Percentiles rank a stretch among this genome's conserved stretches.
phyloP scores from a whole-genome alignment of 2,329 filamentous ascomycete species.

The Venturia oleaginea region DNA sequence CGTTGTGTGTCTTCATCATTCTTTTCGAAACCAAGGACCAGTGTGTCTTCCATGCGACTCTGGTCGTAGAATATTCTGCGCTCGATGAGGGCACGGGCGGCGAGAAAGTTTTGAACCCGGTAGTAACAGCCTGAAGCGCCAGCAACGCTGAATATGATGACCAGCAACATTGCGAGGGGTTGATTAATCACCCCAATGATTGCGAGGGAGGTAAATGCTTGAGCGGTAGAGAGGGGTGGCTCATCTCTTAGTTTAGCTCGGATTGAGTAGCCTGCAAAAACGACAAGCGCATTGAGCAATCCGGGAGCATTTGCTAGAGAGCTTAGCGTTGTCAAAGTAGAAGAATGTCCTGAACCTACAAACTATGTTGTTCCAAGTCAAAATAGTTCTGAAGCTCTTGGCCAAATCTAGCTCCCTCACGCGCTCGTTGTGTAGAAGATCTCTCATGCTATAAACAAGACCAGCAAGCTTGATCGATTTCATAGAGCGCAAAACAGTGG shows the following conservation, averaged over 20 bases:
- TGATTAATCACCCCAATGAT: not conserved
- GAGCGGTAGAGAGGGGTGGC: not conserved
- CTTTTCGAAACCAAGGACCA: not conserved
- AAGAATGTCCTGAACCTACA: not conserved
- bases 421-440: slow-evolving; percentile 6
- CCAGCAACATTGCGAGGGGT: not conserved
- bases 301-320: not conserved
- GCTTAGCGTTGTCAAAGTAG: not conserved
- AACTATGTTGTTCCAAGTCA: not conserved
- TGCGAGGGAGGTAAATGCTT: slow-evolving; percentile 9
- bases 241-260: not conserved
- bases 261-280: slow-evolving; percentile 9
- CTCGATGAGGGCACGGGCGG: not conserved
- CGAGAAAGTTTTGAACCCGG: slow-evolving; percentile 6
- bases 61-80: not conserved
- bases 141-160: not conserved
- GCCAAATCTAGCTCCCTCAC: slow-evolving; percentile 3
- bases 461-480: slow-evolving; percentile 9
- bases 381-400: not conserved
- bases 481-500: slow-evolving; percentile 6
- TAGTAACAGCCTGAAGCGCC: slow-evolving; percentile 6
- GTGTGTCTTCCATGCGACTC: not conserved
- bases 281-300: not conserved
- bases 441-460: slow-evolving; percentile 1
- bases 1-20: not conserved